Conservation (phyloP, 2,329 filamentous ascomycete genomes). For the Alternaria tenuissima region DNA sequence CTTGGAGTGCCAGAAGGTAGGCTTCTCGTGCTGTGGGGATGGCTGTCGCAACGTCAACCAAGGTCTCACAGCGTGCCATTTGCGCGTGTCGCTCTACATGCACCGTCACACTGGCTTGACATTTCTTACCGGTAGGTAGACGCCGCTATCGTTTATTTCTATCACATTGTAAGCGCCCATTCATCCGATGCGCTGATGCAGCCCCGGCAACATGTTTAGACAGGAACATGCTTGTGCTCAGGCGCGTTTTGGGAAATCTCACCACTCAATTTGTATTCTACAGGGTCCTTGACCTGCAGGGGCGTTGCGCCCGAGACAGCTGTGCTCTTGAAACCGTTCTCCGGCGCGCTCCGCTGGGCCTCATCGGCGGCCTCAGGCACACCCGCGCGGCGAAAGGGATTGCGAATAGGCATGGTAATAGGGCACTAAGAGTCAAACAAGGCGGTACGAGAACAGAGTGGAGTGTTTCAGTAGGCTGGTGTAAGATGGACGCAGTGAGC, state of each 20-base stretch:
- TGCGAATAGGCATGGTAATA: slow-evolving; percentile 52
- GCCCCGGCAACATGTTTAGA: slow-evolving; percentile 2
- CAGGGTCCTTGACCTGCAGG: slow-evolving; percentile 55
- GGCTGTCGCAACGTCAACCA: slow-evolving; percentile 52
- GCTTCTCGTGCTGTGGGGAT: slow-evolving; percentile 90
- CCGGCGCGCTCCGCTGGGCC: slow-evolving; percentile 41
- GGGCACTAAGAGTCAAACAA: slow-evolving; percentile 23
- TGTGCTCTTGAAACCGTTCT: slow-evolving; percentile 44
- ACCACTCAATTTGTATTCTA: slow-evolving; percentile 64
- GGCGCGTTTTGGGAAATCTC: slow-evolving; percentile 30
- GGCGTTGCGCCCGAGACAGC: slow-evolving; percentile 50
- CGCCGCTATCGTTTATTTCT: slow-evolving; percentile 96
- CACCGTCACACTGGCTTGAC: neutral
- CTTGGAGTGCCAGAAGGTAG: slow-evolving; percentile 73
- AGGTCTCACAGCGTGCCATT: slow-evolving; percentile 1
- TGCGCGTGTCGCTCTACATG: slow-evolving; percentile 8
- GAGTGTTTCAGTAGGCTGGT: slow-evolving; percentile 29
- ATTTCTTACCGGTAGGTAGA: slow-evolving; percentile 83
- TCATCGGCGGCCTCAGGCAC: slow-evolving; percentile 45
- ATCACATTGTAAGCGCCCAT: slow-evolving; percentile 41
- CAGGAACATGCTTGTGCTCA: slow-evolving; percentile 5
- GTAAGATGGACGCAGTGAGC: slow-evolving; percentile 24
- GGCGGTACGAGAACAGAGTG: slow-evolving; percentile 25
- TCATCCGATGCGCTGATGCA: slow-evolving; percentile 9
- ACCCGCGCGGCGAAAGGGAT: slow-evolving; percentile 51